Percentiles rank a stretch among this genome's conserved stretches.
These are phyloP conservation scores for Zygotorulaspora danielsina DNA, from an alignment of 805 yeast genomes.

Conservation along the genomic window DNA sequence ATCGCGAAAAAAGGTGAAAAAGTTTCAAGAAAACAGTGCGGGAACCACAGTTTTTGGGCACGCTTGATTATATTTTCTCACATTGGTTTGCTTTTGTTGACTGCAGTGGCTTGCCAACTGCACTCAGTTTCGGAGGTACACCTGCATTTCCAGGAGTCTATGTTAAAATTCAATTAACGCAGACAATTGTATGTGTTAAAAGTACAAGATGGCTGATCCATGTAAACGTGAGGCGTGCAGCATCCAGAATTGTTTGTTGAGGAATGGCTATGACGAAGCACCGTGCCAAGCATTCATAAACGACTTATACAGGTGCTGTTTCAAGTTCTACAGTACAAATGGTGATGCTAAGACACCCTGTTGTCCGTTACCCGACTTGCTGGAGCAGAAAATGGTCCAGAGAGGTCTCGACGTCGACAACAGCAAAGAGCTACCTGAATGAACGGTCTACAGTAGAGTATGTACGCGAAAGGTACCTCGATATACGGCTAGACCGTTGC, in stretches of 20 bases:
- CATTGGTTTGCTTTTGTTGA: too few species aligned
- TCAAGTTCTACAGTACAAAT: slow-evolving; percentile 53
- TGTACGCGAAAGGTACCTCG: slow-evolving; percentile 13
- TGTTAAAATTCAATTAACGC: too few species aligned
- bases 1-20: background rate
- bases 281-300: slow-evolving; percentile 69
- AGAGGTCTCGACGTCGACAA: too few species aligned
- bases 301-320: slow-evolving; percentile 70
- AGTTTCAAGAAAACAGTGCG: background rate
- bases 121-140: too few species aligned
- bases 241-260: slow-evolving; percentile 63
- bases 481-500: background rate
- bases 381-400: slow-evolving; percentile 62
- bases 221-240: slow-evolving; percentile 81
- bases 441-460: background rate
- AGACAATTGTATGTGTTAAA: slow-evolving; percentile 2
- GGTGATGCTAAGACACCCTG: slow-evolving; percentile 65
- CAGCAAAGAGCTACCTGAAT: too few species aligned
- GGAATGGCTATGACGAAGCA: slow-evolving; percentile 62
- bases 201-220: slow-evolving; percentile 32
- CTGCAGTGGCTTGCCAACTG: too few species aligned
- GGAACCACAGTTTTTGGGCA: slow-evolving; percentile 1
- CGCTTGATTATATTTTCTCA: background rate
- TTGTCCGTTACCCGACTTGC: slow-evolving; percentile 68
- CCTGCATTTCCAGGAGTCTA: too few species aligned